Evolutionary conservation across 495 filamentous ascomycete species (phyloP).

Genomic region (Hypoxylon subgilvum): DNA sequence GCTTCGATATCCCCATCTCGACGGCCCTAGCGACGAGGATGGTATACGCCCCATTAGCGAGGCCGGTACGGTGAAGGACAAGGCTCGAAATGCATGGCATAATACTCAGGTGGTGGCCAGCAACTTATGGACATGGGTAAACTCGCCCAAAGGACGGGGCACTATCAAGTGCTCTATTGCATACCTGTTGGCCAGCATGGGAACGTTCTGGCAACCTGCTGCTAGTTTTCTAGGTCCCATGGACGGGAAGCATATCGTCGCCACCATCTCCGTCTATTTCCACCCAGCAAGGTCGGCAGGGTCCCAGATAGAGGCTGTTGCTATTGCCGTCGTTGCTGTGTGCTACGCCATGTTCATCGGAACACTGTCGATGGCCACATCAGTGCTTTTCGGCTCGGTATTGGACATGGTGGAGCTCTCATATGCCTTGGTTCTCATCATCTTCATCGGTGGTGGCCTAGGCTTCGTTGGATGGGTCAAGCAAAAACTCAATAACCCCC

Average conservation of each 20-base stretch:
- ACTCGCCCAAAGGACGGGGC: conserved; percentile 66
- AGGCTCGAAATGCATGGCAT: conserved; percentile 35
- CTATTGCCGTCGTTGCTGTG: conserved; percentile 83
- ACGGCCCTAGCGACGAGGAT: conserved; percentile 32
- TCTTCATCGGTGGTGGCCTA: conserved; percentile 88
- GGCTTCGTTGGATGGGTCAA: conserved; percentile 94
- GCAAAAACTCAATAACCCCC: conserved; percentile 80
- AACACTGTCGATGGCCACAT: conserved; percentile 84
- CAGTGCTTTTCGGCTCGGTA: conserved; percentile 72
- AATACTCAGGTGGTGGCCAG: conserved; percentile 27
- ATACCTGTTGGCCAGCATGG: conserved; percentile 86
- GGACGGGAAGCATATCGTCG: conserved; percentile 96
- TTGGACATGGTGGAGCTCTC: conserved; percentile 71
- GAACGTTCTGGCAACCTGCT: conserved; percentile 79
- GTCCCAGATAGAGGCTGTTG: conserved; percentile 85
- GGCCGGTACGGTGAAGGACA: conserved; percentile 31
- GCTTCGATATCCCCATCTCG: conserved; percentile 49
- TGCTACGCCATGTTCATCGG: conserved; percentile 81
- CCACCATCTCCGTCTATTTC: conserved; percentile 93
- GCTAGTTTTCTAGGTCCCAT: conserved; percentile 77
- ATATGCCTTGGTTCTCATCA: conserved; percentile 78
- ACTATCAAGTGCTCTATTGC: conserved; percentile 93
- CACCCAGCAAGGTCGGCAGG: conserved; percentile 91
- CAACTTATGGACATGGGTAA: conserved; percentile 50
- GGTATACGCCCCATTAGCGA: conserved; percentile 39